Conservation (phyloP, 1,284 basidiomycete genomes). For the Papiliotrema nemorosa region DNA sequence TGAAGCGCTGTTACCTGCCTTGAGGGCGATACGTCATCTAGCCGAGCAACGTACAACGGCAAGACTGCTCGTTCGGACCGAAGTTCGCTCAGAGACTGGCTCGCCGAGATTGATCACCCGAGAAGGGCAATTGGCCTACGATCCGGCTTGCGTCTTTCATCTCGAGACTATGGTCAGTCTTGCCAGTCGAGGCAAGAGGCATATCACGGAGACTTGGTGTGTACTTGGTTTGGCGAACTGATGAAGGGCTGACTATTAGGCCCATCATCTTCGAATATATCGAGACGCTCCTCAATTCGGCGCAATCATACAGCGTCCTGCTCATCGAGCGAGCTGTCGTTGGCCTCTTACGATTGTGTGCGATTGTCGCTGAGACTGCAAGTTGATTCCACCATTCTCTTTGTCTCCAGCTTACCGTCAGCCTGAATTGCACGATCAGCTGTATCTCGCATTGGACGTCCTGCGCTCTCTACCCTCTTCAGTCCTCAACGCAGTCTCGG, state of each 20-base stretch:
- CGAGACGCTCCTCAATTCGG: conserved; percentile 69
- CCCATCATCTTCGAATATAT: conserved; percentile 89
- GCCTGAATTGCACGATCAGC: conserved; percentile 78
- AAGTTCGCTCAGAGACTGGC: conserved; percentile 46
- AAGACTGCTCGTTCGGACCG: conserved; percentile 52
- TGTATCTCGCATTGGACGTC: conserved; percentile 88
- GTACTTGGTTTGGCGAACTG: not conserved
- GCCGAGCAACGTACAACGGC: conserved; percentile 58
- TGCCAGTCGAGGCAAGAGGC: conserved; percentile 66
- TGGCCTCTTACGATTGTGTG: conserved; percentile 74
- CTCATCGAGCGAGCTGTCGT: conserved; percentile 95
- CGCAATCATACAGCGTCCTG: conserved; percentile 78
- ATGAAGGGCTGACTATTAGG: conserved; percentile 53
- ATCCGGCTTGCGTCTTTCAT: conserved; percentile 89
- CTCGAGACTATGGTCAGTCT: conserved; percentile 92
- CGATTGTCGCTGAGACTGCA: conserved; percentile 73
- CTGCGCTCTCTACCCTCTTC: conserved; percentile 72
- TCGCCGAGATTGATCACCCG: conserved; percentile 26
- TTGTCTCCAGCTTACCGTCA: conserved; percentile 48
- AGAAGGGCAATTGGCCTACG: conserved; percentile 69
- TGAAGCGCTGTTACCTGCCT: conserved; percentile 73
- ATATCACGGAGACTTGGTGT: conserved; percentile 83
- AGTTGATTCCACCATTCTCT: too few species aligned
- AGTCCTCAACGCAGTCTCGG: conserved; percentile 78
- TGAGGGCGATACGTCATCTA: conserved; percentile 81